Conservation (phyloP, 306 rosid genomes). For the Canavalia gladiata region DNA sequence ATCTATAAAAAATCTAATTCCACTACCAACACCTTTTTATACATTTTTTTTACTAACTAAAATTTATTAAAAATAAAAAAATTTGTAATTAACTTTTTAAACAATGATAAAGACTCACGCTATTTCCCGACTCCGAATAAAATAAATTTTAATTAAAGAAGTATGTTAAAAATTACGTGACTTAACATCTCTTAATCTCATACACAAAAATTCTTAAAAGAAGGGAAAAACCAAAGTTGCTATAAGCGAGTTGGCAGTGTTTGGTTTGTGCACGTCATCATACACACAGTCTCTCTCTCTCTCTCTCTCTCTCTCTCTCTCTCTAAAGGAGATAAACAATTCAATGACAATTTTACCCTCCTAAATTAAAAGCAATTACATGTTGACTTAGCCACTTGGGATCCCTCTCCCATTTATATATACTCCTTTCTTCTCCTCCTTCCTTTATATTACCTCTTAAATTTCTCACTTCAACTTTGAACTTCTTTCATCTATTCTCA, state of each 20-base stretch:
- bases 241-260: constrained; percentile 54
- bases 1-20: no score
- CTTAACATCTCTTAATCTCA: no score
- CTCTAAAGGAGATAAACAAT: background rate
- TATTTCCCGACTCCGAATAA: no score
- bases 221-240: background rate
- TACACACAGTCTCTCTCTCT: constrained; percentile 13
- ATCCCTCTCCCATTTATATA: constrained; percentile 54
- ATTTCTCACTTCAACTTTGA: constrained; percentile 25
- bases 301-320: no score
- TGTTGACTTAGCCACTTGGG: constrained; percentile 61
- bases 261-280: constrained; percentile 62
- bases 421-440: constrained; percentile 47
- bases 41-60: no score
- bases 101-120: no score
- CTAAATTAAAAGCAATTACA: constrained; percentile 48
- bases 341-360: constrained; percentile 38
- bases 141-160: no score
- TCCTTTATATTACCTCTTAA: constrained; percentile 31
- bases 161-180: no score
- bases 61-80: no score
- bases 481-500: constrained; percentile 12
- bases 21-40: no score
- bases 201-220: constrained; percentile 28
- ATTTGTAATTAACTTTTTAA: no score